Evolutionary conservation across 2,329 filamentous ascomycete species (phyloP), one percentile per base, ranked within the genome.

Genomic region (Hymenoscyphus scutula): DNA sequence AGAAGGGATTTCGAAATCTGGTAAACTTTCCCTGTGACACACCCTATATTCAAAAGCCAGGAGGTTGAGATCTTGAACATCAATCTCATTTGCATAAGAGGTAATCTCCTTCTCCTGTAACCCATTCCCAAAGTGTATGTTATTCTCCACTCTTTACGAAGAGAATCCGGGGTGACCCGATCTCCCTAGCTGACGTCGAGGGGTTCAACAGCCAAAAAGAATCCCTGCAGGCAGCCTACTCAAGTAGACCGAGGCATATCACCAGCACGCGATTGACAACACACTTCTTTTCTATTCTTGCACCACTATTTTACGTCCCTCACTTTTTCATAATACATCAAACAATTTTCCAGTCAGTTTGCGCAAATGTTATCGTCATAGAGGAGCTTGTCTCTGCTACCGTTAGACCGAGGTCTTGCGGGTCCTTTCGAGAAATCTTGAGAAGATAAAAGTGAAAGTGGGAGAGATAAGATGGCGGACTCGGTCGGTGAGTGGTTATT

Each of bases 391-490:
- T 51, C 19, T 51, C 45, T 51, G 19, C 45, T 51, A 25, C 37
- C 34, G 34, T 34, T 38, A 56, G 38, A 30, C 61, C 56, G 41
- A 19, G 37, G 8, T 30, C 27, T 19, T 34, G 13, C 17, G 32
- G 29, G n/a, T 23, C 15, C 17, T 30, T 23, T 38, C 23, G 58
- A 55, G 29, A 8, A 5, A 37, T 37, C 34, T 37, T 11, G 32
- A 56, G 29, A 56, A n/a, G n/a, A n/a, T n/a, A n/a, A n/a, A 56
- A 38, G 17, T 54, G 60, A 58, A 19, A 32, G 38, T 48, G 58
- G 48, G 58, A 54, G 58, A 37, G 41, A 71, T 66, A 73, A 71
- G 68, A 82, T 83, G 81, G 80, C 81, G 63, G 81, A 83, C 74
- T 83, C 81, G 66, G 79, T 83, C 68, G 81, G 81, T 82, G 76